phyloP scores from a whole-genome alignment of 2,329 filamentous ascomycete species.

The Coleophoma crateriformis region DNA sequence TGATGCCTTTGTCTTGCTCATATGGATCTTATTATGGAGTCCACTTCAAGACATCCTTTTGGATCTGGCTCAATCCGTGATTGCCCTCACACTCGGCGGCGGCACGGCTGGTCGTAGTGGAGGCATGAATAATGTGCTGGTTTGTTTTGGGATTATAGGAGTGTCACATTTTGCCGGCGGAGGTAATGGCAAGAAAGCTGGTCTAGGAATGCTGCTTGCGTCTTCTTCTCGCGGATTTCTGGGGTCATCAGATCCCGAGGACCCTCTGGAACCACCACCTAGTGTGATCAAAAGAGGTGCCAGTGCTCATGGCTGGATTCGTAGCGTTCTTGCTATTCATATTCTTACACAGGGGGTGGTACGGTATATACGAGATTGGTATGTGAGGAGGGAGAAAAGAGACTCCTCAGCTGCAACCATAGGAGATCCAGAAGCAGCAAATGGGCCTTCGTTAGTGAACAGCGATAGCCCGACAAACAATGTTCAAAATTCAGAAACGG shows the following conservation, averaged over 20 bases:
- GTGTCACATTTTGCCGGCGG: constrained; percentile 23
- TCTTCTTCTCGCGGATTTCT: constrained; percentile 17
- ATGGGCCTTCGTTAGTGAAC: constrained; percentile 41
- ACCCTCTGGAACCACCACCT: constrained; percentile 37
- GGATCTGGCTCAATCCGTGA: constrained; percentile 88
- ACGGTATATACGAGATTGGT: constrained; percentile 65
- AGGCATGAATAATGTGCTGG: constrained; percentile 65
- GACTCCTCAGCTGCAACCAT: constrained; percentile 42
- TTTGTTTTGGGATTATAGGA: constrained; percentile 63
- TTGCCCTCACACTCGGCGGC: constrained; percentile 84
- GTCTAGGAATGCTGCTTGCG: constrained; percentile 21
- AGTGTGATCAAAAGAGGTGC: constrained; percentile 51
- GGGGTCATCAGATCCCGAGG: constrained; percentile 30
- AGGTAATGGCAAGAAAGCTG: constrained; percentile 15
- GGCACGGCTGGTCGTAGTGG: constrained; percentile 65
- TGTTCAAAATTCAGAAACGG: constrained; percentile 16
- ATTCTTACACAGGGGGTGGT: constrained; percentile 70
- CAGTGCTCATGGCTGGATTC: constrained; percentile 52
- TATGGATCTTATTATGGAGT: constrained; percentile 85
- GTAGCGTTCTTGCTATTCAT: constrained; percentile 67
- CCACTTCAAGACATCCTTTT: constrained; percentile 83
- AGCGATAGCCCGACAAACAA: constrained; percentile 28
- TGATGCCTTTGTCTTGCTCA: constrained; percentile 74
- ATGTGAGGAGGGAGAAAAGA: constrained; percentile 53
- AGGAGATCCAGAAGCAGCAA: constrained; percentile 60